Base-by-base conservation (phyloP, 352 stramenopile species). In the Pythium oligandrum region DNA sequence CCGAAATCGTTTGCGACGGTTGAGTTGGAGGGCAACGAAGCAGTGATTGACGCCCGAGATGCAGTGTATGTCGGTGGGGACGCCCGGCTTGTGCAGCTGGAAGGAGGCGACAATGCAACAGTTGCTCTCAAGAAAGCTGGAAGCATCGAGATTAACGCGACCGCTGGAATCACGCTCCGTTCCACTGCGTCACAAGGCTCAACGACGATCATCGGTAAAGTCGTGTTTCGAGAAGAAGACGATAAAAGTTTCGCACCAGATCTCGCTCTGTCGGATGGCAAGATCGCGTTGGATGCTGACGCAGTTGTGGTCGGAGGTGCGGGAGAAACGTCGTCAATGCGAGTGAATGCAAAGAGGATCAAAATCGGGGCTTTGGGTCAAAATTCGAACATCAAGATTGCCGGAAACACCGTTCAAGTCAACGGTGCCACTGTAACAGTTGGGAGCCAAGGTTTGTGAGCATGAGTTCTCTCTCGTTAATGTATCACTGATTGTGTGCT, bases 251-350 rank as follows among this genome's bases (percentile, higher is more conserved):
- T 10, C 42, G 0, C 42, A 57, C 17, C 8, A 57, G 43, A 32
- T 34, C 1, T 42, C 7, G 1, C 38, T 42, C 40, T 66, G 36
- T 36, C 55, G 2, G 53, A 66, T 26, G 52, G 53, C 6, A 32
- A 17, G 3, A 12, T 66, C 4, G 17, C 43, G 3, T 56, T 68
- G 12, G 57, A 63, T 17, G 51, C 49, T 2, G 40, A 63, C 3
- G 48, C 49, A 12, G 30, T 72, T 1, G 35, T 39, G 2, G n/a
- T 72, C 12, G 64, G 64, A 37, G 44, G 33, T 34, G 38, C 44
- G 3, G 53, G 53, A 30, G 46, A 46, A 9, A 72, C 64, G 1
- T 46, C 57, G 4, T 3, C 8, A 3, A 34, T 63, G 8, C 5
- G 40, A 26, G 17, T 69, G 2, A 33, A 51, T 34, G 49, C 49